These are phyloP conservation scores for Solanum paucissectum DNA, from an alignment of 257 asterid species.

Conservation along the genomic window DNA sequence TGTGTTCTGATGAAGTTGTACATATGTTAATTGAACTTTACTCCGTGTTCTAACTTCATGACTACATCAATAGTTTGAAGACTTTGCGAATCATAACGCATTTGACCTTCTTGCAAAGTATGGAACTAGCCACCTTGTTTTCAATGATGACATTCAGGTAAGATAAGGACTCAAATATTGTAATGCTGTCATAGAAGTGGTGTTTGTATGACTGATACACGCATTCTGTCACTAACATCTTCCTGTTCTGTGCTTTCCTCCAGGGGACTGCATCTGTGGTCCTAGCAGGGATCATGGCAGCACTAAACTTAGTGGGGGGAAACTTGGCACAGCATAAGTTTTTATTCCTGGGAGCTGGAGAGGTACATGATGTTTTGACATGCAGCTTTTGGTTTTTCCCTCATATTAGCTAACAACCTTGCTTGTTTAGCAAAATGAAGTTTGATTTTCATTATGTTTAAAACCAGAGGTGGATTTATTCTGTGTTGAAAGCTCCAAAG, in stretches of 20 bases:
- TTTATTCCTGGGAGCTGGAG: constrained; percentile 86
- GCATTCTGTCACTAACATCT: background rate
- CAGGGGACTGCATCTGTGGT: constrained; percentile 90
- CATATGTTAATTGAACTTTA: background rate
- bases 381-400: background rate
- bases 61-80: constrained; percentile 53
- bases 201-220: background rate
- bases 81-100: constrained; percentile 80
- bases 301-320: constrained; percentile 56
- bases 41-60: background rate
- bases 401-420: background rate
- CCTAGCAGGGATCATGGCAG: constrained; percentile 60
- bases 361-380: constrained; percentile 24
- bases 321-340: constrained; percentile 56
- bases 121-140: constrained; percentile 62
- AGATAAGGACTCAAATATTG: background rate
- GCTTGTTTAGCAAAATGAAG: background rate
- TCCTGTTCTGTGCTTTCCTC: background rate
- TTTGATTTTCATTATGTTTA: background rate
- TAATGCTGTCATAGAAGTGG: background rate
- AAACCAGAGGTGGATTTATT: background rate
- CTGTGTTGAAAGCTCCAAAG: background rate
- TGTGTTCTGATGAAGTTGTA: background rate
- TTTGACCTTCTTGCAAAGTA: constrained; percentile 70
- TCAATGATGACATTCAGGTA: constrained; percentile 81